Evolutionary conservation across 305 asterid genomes (phyloP).

Genomic region (Galium porrigens): DNA sequence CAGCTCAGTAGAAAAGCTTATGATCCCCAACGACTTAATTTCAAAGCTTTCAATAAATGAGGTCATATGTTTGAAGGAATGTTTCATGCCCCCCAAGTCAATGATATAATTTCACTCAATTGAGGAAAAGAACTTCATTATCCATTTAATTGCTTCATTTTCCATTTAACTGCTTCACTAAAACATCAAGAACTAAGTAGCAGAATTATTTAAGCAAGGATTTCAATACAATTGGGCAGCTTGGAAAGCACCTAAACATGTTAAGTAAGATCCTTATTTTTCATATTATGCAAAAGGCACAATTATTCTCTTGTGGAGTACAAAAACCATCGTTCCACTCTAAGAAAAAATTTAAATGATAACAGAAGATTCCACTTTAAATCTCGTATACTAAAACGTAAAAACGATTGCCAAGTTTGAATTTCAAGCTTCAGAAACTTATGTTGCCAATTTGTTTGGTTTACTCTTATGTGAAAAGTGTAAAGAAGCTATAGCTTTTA

Average conservation of each 20-base stretch:
- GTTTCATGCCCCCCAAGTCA: neutral
- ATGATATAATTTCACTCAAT: neutral
- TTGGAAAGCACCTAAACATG: too few relatives aligned
- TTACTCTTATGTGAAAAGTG: neutral
- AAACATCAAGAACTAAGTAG: neutral
- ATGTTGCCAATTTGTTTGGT: neutral
- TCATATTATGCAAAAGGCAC: neutral
- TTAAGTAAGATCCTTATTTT: neutral
- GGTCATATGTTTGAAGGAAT: neutral
- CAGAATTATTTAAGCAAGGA: too few relatives aligned
- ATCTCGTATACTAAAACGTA: neutral
- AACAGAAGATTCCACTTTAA: neutral
- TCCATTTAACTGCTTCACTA: neutral
- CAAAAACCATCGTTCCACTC: neutral
- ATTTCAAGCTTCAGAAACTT: neutral
- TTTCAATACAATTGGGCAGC: too few relatives aligned
- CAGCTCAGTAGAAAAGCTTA: neutral
- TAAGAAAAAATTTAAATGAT: neutral
- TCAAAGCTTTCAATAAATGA: neutral
- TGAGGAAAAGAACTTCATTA: neutral
- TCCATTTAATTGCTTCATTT: neutral
- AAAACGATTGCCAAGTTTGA: neutral
- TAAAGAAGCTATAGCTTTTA: neutral
- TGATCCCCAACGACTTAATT: neutral
- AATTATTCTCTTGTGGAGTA: neutral